phyloP scores from a whole-genome alignment of 805 yeast genomes.

The Diddensiella transvaalensis region DNA sequence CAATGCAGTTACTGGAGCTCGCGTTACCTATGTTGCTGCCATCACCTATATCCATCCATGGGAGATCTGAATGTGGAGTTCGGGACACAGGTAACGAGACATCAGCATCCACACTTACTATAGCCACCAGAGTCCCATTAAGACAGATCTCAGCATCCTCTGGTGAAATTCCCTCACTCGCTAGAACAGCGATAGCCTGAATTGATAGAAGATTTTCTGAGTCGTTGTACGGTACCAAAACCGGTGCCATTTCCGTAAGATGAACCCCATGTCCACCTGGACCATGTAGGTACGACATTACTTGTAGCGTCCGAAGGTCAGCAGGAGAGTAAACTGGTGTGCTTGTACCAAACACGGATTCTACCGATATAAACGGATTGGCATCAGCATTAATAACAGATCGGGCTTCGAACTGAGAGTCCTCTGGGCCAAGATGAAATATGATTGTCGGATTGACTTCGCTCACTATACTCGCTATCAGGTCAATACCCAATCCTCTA shows the following conservation, averaged over 20 bases:
- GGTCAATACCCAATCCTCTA: slow-evolving; percentile 75
- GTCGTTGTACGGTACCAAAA: slow-evolving; percentile 23
- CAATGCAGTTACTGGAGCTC: slow-evolving; percentile 36
- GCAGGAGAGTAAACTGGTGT: slow-evolving; percentile 19
- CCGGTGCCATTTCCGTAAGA: slow-evolving; percentile 33
- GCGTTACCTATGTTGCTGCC: slow-evolving; percentile 12
- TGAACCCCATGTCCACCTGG: slow-evolving; percentile 26
- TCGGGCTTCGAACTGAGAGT: slow-evolving; percentile 9
- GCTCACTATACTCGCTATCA: slow-evolving; percentile 45
- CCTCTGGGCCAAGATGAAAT: slow-evolving; percentile 49
- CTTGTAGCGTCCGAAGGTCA: slow-evolving; percentile 25
- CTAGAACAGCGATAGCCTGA: slow-evolving; percentile 30
- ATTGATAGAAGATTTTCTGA: slow-evolving; percentile 17
- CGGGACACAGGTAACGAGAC: background rate
- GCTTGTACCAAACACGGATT: slow-evolving; percentile 1
- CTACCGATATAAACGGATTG: slow-evolving; percentile 5
- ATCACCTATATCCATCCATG: slow-evolving; percentile 14
- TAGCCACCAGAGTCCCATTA: slow-evolving; percentile 36
- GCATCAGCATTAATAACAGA: background rate
- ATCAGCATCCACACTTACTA: slow-evolving; percentile 17
- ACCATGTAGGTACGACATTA: slow-evolving; percentile 29
- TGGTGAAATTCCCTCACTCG: slow-evolving; percentile 25
- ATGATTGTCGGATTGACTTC: slow-evolving; percentile 52
- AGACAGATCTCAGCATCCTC: slow-evolving; percentile 28
- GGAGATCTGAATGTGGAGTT: slow-evolving; percentile 9